Evolutionary conservation across 2,329 filamentous ascomycete genomes (phyloP).

Genomic region (Plectosphaerella sp.): DNA sequence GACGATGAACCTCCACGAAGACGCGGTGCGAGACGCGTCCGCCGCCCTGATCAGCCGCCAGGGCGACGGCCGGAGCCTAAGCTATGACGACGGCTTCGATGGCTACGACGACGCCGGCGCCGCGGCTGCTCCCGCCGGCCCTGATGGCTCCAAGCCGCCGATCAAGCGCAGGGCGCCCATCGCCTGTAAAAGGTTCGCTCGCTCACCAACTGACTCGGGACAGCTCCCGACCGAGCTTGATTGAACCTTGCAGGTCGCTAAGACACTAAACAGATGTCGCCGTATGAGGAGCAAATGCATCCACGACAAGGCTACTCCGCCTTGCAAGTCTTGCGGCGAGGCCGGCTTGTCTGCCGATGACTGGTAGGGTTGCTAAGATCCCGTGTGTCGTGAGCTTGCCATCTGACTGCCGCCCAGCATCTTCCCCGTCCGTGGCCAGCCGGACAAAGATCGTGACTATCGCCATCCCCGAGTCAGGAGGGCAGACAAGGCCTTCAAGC

Average conservation of each 20-base stretch:
- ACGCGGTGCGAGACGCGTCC: not conserved
- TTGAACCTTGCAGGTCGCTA: not conserved
- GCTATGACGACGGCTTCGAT: not conserved
- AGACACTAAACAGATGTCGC: constrained; percentile 37
- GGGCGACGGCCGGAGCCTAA: not conserved
- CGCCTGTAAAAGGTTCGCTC: constrained; percentile 46
- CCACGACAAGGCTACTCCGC: constrained; percentile 41
- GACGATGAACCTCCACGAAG: constrained; percentile 10
- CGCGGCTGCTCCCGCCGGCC: not conserved
- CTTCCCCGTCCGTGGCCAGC: constrained; percentile 48
- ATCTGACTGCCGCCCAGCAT: constrained; percentile 27
- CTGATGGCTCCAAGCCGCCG: constrained; percentile 8
- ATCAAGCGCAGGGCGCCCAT: constrained; percentile 48
- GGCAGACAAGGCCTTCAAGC: constrained; percentile 39
- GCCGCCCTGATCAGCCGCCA: not conserved
- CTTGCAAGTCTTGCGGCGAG: constrained; percentile 47
- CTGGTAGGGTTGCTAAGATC: constrained; percentile 36
- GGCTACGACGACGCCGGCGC: not conserved
- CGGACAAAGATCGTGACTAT: constrained; percentile 50
- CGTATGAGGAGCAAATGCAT: constrained; percentile 53
- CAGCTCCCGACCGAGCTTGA: constrained; percentile 3
- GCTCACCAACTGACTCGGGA: not conserved
- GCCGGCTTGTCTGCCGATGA: constrained; percentile 42
- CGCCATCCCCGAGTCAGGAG: constrained; percentile 47
- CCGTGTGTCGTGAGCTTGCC: not conserved